phyloP scores from a whole-genome alignment of 768 basidiomycete species.

The Stropharia rugosoannulata region DNA sequence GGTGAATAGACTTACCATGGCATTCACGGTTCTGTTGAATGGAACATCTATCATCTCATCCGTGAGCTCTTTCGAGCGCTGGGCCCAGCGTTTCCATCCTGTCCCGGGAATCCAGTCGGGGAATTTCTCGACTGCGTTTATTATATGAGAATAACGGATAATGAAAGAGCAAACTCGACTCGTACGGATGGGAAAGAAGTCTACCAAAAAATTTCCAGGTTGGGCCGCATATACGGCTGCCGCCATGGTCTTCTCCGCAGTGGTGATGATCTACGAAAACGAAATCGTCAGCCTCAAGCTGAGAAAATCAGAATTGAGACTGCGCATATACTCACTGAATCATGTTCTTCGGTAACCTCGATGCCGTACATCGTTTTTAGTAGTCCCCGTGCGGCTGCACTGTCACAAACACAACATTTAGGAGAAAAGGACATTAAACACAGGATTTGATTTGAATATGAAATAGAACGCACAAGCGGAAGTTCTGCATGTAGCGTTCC shows the following conservation, averaged over 20 bases:
- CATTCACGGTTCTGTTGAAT: slow-evolving; percentile 30
- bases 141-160: not conserved
- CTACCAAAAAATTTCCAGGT: slow-evolving; percentile 29
- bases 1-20: slow-evolving; percentile 26
- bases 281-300: not conserved
- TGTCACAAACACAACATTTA: slow-evolving; percentile 5
- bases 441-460: not conserved
- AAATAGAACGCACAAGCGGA: slow-evolving; percentile 22
- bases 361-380: slow-evolving; percentile 26
- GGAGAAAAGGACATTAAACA: not conserved
- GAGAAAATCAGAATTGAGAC: not conserved
- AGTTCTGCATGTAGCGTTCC: slow-evolving; percentile 22
- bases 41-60: slow-evolving; percentile 36
- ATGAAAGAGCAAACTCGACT: not conserved
- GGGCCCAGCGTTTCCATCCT: slow-evolving; percentile 39
- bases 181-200: slow-evolving; percentile 23
- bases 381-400: slow-evolving; percentile 22
- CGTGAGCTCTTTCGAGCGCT: slow-evolving; percentile 26
- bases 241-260: slow-evolving; percentile 22
- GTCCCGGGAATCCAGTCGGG: slow-evolving; percentile 45
- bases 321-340: slow-evolving; percentile 14
- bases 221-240: slow-evolving; percentile 18
- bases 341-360: slow-evolving; percentile 18
- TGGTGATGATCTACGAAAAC: slow-evolving; percentile 20
- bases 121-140: slow-evolving; percentile 21